Base-by-base conservation (phyloP, 768 basidiomycete genomes). In the Leucocoprinus birnbaumii region DNA sequence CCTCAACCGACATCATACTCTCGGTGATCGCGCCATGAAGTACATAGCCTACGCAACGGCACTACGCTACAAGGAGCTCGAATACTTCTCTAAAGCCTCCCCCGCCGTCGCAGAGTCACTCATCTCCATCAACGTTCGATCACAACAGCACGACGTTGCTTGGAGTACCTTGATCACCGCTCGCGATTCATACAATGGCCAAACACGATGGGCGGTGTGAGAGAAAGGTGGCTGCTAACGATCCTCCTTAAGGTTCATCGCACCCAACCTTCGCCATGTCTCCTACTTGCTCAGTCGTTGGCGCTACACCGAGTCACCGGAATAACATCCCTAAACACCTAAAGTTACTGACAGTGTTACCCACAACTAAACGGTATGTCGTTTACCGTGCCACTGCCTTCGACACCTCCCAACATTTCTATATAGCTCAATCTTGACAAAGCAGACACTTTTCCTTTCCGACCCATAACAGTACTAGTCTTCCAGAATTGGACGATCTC, bases 131-230 rank as follows among this genome's bases (percentile, higher is more conserved):
- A 99, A 98, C 71, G 95, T 94, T 38, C 89, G 89, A 62, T 79
- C 98, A 1, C 96, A 98, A 66, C 97, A 98, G 66, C 92, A 93
- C 51, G 97, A 99, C 63, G 96, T 95, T 4, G 97, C 97, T 1
- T 96, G 94, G 91, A 97, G 97, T 9, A 98, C 94, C 26, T 82
- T 98, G 2, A 82, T 89, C 24, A 89, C 90, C 48, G 95, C 96
- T 38, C 83, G 89, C 40, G 89, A 93, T 64, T 89, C 92, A 59
- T 94, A 92, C 66, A 90, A 94, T 61, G 26, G 85, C 86, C 37
- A 89, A 94, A 65, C 94, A 98, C 64, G 97, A 98, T 61, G 91
- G 95, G 63, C 98, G 97, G 97, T 99, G 93, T 66, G 94, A 98
- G 70, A 83, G 96, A 59, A 83, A 84, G 62, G 90, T 88, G 63